phyloP scores from a whole-genome alignment of 495 filamentous ascomycete genomes.

The Bathelium albidoporum region DNA sequence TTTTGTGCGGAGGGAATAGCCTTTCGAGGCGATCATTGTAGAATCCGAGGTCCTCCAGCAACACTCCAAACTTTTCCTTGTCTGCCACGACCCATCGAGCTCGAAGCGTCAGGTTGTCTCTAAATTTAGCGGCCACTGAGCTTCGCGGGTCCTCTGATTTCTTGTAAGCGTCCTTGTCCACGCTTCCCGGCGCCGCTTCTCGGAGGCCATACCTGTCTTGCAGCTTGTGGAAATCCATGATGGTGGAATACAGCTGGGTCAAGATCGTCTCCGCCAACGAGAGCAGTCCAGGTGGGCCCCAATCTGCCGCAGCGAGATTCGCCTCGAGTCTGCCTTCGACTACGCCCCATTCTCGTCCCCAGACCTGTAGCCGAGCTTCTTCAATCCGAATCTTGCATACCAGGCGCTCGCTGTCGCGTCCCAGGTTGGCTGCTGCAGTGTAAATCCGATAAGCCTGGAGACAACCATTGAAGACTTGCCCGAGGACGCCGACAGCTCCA shows the following conservation, averaged over 20 bases:
- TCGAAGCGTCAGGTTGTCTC: slow-evolving; percentile 22
- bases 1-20: slow-evolving; percentile 28
- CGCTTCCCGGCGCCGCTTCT: slow-evolving; percentile 19
- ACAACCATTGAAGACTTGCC: slow-evolving; percentile 28
- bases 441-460: slow-evolving; percentile 31
- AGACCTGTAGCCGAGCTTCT: slow-evolving; percentile 29
- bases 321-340: slow-evolving; percentile 29
- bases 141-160: slow-evolving; percentile 5
- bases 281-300: slow-evolving; percentile 21
- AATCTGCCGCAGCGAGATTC: slow-evolving; percentile 19
- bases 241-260: slow-evolving; percentile 26
- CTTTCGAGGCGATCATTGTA: slow-evolving; percentile 33
- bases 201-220: slow-evolving; percentile 30
- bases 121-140: slow-evolving; percentile 1
- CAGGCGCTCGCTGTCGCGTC: slow-evolving; percentile 27
- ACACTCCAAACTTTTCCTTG: slow-evolving; percentile 31
- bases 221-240: slow-evolving; percentile 31
- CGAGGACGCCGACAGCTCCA: slow-evolving; percentile 22
- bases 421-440: slow-evolving; percentile 25
- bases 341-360: slow-evolving; percentile 33
- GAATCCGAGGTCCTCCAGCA: slow-evolving; percentile 30
- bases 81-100: slow-evolving; percentile 32
- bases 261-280: slow-evolving; percentile 25
- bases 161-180: slow-evolving; percentile 15
- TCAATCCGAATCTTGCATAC: slow-evolving; percentile 34